A percentile compares a stretch with the other conserved stretches of the same genome.
Conservation (phyloP, 2,329 filamentous ascomycete genomes). For the Colletotrichum costaricense region DNA sequence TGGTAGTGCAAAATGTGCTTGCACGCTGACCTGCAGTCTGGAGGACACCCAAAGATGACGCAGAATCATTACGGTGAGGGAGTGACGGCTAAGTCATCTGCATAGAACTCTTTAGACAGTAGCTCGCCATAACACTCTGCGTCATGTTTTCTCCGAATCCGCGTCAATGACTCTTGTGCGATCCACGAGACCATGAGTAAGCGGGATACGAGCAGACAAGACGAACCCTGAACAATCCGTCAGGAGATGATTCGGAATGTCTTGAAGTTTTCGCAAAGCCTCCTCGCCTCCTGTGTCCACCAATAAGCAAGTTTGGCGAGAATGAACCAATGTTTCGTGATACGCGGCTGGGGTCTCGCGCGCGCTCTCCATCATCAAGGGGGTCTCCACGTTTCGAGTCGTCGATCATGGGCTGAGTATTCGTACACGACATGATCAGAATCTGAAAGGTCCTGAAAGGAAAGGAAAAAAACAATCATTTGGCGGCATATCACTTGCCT, state of each 20-base stretch:
- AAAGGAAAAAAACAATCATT: background rate
- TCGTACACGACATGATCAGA: background rate
- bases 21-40: background rate
- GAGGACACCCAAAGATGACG: too few relatives aligned
- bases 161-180: too few relatives aligned
- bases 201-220: background rate
- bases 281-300: background rate
- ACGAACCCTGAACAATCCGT: background rate
- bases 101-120: background rate
- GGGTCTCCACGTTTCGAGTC: conserved; percentile 13
- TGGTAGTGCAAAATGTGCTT: background rate
- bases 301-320: background rate
- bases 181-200: too few relatives aligned
- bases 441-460: background rate
- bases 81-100: background rate
- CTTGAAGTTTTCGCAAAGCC: background rate
- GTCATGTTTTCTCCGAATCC: background rate
- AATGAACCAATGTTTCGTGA: conserved; percentile 11
- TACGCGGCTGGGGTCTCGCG: background rate
- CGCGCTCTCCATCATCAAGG: background rate
- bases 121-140: background rate
- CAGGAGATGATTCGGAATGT: background rate
- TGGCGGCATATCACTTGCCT: background rate
- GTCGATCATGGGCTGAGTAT: conserved; percentile 3
- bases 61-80: too few relatives aligned